Evolutionary conservation across 108 stramenopile species (phyloP), one percentile per base, ranked within the genome.

Genomic region (Phaeodactylum tricornutum): DNA sequence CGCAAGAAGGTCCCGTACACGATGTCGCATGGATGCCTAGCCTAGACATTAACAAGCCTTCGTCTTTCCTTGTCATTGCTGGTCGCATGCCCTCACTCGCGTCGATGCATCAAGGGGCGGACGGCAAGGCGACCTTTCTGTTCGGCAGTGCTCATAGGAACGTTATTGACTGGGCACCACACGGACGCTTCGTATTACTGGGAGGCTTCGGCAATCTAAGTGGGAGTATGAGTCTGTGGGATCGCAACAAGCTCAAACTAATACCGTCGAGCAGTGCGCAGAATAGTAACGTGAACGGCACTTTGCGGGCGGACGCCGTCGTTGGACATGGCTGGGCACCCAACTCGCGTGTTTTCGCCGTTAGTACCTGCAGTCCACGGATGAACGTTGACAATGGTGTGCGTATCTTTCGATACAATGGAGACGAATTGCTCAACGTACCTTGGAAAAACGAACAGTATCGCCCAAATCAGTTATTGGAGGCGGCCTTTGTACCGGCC

Each of bases 371-470:
- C 2, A 85, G 85, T 31, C 98, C 98, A 4, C 79, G 95, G 5
- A 97, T 97, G 96, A 97, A 97, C 73, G 98, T 99, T 11, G 96
- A 96, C 57, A 97, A 97, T 71, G 92, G 92, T 28, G 72, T 93
- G 2, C 64, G 79, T 46, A 26, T 96, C 0, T 87, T 82, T 64
- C 71, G 74, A 19, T 95, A 92, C 67, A 83, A 88, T 53, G 93
- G 93, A 38, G 55, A 63, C 21, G 58, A 77, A 64, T 40, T 83
- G 38, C 49, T 52, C 12, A 68, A 49, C 15, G 32, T 75, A 5
- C 79, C 82, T n/a, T 86, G 83, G 85, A 62, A 77, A 47, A 89
- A 93, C 50, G 59, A 65, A 4, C 64, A 71, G 20, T 88, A 78
- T 60, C 23, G 37, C 20, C 87, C 87, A 6, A 76, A 81, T 45